Evolutionary conservation across 164 flowering plant species (phyloP), one percentile per base, ranked within the genome.

Genomic region (Malania oleifera): DNA sequence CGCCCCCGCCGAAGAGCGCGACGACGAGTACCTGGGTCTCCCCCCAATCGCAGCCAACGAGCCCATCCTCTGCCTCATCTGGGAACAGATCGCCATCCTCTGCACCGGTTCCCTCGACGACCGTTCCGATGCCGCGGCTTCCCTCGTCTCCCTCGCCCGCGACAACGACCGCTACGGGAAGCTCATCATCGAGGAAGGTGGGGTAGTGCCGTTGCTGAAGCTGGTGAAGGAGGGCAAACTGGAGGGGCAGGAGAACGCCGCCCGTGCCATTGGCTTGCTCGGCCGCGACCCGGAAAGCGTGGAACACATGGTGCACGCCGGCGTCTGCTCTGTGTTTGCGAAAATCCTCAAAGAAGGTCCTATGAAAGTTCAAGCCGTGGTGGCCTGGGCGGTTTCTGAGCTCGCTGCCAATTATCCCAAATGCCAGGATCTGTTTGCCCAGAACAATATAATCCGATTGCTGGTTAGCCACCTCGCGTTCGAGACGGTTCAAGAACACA

Each of bases 171-270:
- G 86, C 17, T 75, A 81, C 53, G 83, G 82, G 12, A 81, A 73
- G 56, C 46, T 79, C 60, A 81, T 81, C 10, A 79, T 81, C 19
- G 83, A 81, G 62, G 86, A 81, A 67, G 83, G 82, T 3, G 86
- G 86, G 2, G 73, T 81, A 1, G 73, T 59, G 1, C 80, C 86
- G 0, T 29, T 81, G 59, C 35, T 81, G 72, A 73, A 70, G n/a
- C 25, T 81, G 35, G 46, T 71, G 9, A 81, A 79, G 44, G 86
- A 81, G 41, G 86, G 86, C 2, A 62, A 65, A 26, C 0, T 29
- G 35, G 82, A 79, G 18, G 86, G 86, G 1, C 86, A 81, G 54
- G 86, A 81, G 54, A 73, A 75, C 57, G 86, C 86, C 2, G 86
- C 80, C 0, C 47, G 59, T 7, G 86, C 86, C 5, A 75, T 81